phyloP scores from a whole-genome alignment of 176 grass and related monocot species.

The Ananas comosus region DNA sequence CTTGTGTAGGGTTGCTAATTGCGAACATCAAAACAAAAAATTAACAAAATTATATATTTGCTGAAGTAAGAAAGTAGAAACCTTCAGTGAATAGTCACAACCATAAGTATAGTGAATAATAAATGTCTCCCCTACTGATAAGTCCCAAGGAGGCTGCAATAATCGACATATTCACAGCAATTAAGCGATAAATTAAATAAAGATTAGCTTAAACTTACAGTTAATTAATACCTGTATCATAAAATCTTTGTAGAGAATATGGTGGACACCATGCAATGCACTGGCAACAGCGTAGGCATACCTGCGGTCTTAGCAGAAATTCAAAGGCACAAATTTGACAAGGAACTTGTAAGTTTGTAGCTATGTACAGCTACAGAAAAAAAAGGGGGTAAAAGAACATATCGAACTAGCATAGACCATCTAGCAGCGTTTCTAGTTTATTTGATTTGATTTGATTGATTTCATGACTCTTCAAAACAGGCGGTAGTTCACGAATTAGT shows the following conservation, averaged over 20 bases:
- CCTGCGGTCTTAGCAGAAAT: constrained; percentile 33
- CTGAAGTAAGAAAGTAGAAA: constrained; percentile 13
- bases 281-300: constrained; percentile 98
- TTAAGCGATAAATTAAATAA: constrained; percentile 14
- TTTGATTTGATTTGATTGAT: too few species aligned
- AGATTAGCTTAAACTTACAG: not conserved
- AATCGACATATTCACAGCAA: not conserved
- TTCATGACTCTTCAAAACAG: too few species aligned
- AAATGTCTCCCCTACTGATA: constrained; percentile 42
- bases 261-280: constrained; percentile 92
- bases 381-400: too few species aligned
- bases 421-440: too few species aligned
- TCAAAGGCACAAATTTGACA: not conserved
- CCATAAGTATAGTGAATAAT: constrained; percentile 97
- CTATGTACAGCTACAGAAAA: too few species aligned
- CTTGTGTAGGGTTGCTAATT: constrained; percentile 9
- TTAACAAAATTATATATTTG: not conserved
- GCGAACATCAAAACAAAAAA: not conserved
- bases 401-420: too few species aligned
- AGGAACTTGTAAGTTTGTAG: not conserved
- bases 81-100: constrained; percentile 86
- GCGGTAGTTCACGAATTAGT: too few species aligned
- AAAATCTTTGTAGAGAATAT: constrained; percentile 92
- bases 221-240: constrained; percentile 81
- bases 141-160: constrained; percentile 84